A percentile compares a stretch with the other conserved stretches of the same genome.
phyloP scores from a whole-genome alignment of 2,329 filamentous ascomycete species.

The Phaeosphaeriaceae sp. region DNA sequence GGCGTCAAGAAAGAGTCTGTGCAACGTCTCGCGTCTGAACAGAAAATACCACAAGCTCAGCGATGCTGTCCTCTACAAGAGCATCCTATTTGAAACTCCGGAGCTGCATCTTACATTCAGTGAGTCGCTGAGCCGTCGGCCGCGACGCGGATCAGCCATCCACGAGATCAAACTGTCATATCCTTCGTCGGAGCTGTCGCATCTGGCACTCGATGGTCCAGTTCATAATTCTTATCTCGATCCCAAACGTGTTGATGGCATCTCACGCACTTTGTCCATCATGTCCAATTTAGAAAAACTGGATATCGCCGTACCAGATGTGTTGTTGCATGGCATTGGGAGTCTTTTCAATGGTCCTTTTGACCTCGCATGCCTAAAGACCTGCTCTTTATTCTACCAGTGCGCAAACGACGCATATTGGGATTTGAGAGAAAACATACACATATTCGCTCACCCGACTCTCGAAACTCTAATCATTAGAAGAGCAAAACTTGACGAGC shows the following conservation, averaged over 20 bases:
- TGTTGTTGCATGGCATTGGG: conserved; percentile 38
- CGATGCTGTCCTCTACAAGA: conserved; percentile 41
- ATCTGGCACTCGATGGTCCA: conserved; percentile 37
- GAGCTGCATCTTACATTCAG: conserved; percentile 43
- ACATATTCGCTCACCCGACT: conserved; percentile 42
- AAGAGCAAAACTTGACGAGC: conserved; percentile 38
- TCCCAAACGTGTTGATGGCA: conserved; percentile 32
- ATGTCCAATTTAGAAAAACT: conserved; percentile 43
- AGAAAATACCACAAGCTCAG: conserved; percentile 38
- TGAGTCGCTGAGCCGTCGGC: conserved; percentile 38
- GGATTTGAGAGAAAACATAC: conserved; percentile 44
- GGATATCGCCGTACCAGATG: conserved; percentile 40
- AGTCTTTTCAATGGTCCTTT: conserved; percentile 43
- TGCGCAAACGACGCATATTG: conserved; percentile 40
- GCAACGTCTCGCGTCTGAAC: conserved; percentile 38
- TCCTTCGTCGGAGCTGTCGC: conserved; percentile 38
- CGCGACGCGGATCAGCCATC: conserved; percentile 41
- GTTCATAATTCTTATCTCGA: conserved; percentile 33
- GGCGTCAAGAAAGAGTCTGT: conserved; percentile 34
- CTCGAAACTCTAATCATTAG: conserved; percentile 37
- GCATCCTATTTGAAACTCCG: conserved; percentile 39
- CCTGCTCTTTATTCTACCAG: conserved; percentile 40
- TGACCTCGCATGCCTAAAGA: conserved; percentile 40
- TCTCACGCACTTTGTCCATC: conserved; percentile 40
- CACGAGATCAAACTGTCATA: conserved; percentile 40